Evolutionary conservation across 2,329 filamentous ascomycete genomes (phyloP), one percentile per base, ranked within the genome.

Genomic region (Falciphora oryzae): DNA sequence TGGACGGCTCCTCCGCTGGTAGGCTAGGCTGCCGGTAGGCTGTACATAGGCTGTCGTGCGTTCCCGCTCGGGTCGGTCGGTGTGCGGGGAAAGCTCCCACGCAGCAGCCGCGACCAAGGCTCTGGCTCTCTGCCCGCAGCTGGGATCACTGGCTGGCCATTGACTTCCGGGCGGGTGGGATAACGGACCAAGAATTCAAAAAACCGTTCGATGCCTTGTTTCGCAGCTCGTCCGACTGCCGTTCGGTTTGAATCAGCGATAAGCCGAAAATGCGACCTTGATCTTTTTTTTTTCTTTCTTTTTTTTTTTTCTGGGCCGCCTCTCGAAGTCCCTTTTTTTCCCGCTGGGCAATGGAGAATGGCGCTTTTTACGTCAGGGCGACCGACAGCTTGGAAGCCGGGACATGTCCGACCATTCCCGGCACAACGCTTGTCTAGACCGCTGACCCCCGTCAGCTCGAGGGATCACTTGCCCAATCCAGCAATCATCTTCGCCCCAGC

Each of bases 61-160:
- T 53, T 53, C 44, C 44, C 44, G 44, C 44, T 53, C n/a, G 22
- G 22, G 57, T 31, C 2, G 56, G 5, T 29, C n/a, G 32, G 63
- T 64, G 63, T 64, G 63, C 63, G 63, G 63, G 59, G 63, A 64
- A 64, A 38, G 63, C 63, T 64, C 63, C 50, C 58, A 61, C 63
- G 63, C 63, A 59, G 35, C 62, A 57, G 63, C 29, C 59, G 63
- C 61, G 63, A 58, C 63, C 32, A 28, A 38, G 57, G 18, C 44
- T 53, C 44, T 53, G 44, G 22, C 44, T 53, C 32, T 32, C 44
- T 35, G 18, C 38, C 56, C 14, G 50, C 50, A 38, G 59, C 63
- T 64, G 56, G 60, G 25, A 44, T 29, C 50, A 28, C 28, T n/a
- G 28, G 38, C 63, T 56, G 63, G 63, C 59, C 63, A 64, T 61